Conservation (phyloP, 1,284 basidiomycete genomes). For the Entoloma clypeatum region DNA sequence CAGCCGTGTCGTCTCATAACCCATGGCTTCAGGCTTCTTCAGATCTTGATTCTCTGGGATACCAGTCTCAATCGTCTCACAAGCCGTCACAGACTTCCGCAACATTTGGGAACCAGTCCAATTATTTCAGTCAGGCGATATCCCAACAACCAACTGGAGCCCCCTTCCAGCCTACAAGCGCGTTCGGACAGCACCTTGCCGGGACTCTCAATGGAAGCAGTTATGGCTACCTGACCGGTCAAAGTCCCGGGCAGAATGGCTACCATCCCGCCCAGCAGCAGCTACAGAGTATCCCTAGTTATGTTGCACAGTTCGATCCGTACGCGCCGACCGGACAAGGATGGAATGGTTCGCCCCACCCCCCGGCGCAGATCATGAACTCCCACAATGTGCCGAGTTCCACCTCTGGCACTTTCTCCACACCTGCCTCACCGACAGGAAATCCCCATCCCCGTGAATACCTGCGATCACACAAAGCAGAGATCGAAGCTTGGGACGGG, state of each 20-base stretch:
- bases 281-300: slow-evolving; percentile 37
- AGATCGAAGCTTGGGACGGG: slow-evolving; percentile 55
- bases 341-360: slow-evolving; percentile 30
- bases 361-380: slow-evolving; percentile 21
- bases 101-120: slow-evolving; percentile 19
- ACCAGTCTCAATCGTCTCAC: slow-evolving; percentile 27
- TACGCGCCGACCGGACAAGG: slow-evolving; percentile 42
- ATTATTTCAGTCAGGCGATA: slow-evolving; percentile 16
- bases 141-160: slow-evolving; percentile 19
- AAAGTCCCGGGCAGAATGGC: slow-evolving; percentile 23
- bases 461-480: slow-evolving; percentile 49
- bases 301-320: slow-evolving; percentile 54
- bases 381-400: slow-evolving; percentile 16
- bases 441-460: slow-evolving; percentile 52
- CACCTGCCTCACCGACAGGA: slow-evolving; percentile 32
- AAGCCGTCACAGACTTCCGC: slow-evolving; percentile 29
- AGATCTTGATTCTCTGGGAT: slow-evolving; percentile 20
- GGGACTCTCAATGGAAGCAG: slow-evolving; percentile 38
- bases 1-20: slow-evolving; percentile 29
- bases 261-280: slow-evolving; percentile 39
- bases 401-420: slow-evolving; percentile 20
- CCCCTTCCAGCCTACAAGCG: slow-evolving; percentile 37
- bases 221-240: slow-evolving; percentile 40
- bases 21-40: slow-evolving; percentile 28
- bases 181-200: slow-evolving; percentile 37